Evolutionary conservation across 768 basidiomycete genomes (phyloP).

Genomic region (Phylloporus sp.): DNA sequence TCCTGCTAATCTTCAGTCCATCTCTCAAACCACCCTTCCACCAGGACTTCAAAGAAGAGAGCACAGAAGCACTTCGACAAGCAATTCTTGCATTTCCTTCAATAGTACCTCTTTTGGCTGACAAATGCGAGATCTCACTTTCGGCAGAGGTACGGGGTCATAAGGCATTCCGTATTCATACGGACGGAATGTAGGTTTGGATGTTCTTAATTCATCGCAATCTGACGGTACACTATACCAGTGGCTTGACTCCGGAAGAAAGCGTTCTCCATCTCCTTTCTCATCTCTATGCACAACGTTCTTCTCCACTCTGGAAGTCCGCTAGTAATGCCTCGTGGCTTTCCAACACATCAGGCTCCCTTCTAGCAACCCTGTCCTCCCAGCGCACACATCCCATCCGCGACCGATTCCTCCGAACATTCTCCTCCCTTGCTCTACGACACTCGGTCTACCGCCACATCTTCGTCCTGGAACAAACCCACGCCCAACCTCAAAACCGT

Average conservation of each 20-base stretch:
- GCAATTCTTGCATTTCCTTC: constrained; percentile 79
- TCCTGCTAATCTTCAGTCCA: not conserved
- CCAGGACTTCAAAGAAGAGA: constrained; percentile 47
- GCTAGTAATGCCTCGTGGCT: constrained; percentile 64
- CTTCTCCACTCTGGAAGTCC: constrained; percentile 78
- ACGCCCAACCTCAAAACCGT: constrained; percentile 35
- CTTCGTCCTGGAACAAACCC: constrained; percentile 62
- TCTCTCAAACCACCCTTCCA: not conserved
- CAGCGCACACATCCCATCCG: constrained; percentile 29
- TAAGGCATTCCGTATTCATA: constrained; percentile 62
- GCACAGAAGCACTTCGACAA: constrained; percentile 63
- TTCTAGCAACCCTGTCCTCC: constrained; percentile 30
- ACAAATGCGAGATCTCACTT: constrained; percentile 73
- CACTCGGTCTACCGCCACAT: constrained; percentile 70
- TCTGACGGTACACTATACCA: constrained; percentile 12
- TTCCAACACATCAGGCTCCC: constrained; percentile 43
- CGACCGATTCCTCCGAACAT: constrained; percentile 33
- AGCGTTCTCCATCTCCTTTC: constrained; percentile 72
- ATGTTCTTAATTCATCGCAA: not conserved
- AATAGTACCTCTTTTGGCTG: constrained; percentile 75
- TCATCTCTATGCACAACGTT: constrained; percentile 82
- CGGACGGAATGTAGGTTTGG: constrained; percentile 55
- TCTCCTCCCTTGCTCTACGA: constrained; percentile 37
- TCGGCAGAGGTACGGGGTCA: constrained; percentile 54
- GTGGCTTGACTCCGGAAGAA: constrained; percentile 37